A percentile compares a stretch with the other conserved stretches of the same genome.
These are phyloP conservation scores for Gossypium mustelinum DNA, from an alignment of 345 rosid genomes.

Conservation along the genomic window DNA sequence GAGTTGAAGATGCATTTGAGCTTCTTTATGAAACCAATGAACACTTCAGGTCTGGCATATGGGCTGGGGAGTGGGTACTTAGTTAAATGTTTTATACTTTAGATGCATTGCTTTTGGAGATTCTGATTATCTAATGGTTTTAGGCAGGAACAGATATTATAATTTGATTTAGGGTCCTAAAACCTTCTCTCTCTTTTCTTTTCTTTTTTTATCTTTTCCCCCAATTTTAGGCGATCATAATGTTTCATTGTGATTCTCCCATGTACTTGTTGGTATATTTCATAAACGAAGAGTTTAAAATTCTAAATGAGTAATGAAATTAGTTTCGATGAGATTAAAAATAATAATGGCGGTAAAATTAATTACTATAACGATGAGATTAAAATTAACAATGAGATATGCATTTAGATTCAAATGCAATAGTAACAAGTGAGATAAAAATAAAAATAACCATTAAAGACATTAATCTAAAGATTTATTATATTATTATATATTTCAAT, in stretches of 20 bases:
- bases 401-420: rapidly evolving
- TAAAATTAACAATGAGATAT: too few relatives aligned
- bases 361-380: rapidly evolving
- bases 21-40: slow-evolving; percentile 97
- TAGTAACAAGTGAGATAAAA: too few relatives aligned
- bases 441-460: too few relatives aligned
- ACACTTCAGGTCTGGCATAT: slow-evolving; percentile 92
- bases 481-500: too few relatives aligned
- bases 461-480: too few relatives aligned
- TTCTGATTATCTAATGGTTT: slow-evolving; percentile 8
- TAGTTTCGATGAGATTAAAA: too few relatives aligned
- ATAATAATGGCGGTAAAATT: too few relatives aligned
- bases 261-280: slow-evolving; percentile 94
- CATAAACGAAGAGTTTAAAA: slow-evolving; percentile 88
- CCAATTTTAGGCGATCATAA: slow-evolving; percentile 46
- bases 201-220: too few relatives aligned
- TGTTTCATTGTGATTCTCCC: slow-evolving; percentile 98
- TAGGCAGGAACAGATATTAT: slow-evolving; percentile 33
- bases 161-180: too few relatives aligned
- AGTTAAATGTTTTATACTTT: slow-evolving; percentile 38
- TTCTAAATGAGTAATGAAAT: too few relatives aligned
- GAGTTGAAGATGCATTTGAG: slow-evolving; percentile 98
- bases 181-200: too few relatives aligned
- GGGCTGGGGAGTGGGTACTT: slow-evolving; percentile 99
- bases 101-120: background rate